Base-by-base conservation (phyloP, 2,329 filamentous ascomycete genomes). In the Pestalotiopsis sp. region DNA sequence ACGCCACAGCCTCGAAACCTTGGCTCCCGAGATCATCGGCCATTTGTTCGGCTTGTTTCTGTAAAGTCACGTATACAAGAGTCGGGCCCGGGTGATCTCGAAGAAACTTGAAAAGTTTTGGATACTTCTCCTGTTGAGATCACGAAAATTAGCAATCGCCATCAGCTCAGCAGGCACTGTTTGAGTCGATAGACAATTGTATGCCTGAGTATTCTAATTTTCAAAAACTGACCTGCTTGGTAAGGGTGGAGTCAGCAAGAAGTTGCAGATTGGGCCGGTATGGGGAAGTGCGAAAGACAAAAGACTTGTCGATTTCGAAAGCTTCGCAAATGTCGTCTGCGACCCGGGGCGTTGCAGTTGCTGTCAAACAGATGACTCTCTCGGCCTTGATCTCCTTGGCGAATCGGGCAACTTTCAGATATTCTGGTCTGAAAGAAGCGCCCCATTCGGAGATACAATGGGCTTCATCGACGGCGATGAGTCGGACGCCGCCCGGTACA, bases 61-160 rank as follows among this genome's bases (percentile, higher is more conserved):
- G 88, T 0, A 86, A 75, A 0, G 88, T 90, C 1, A 90, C 87
- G 67, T 91, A 91, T 13, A 91, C 81, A 25, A 91, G 86, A 0
- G 87, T 87, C 2, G 88, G 81, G 0, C 89, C 89, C 1, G 82
- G 79, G 67, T 90, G 81, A 0, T 80, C 71, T 39, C 77, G 78
- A 9, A 91, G 77, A 69, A 90, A 90, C 0, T 76, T 69, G 41
- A 82, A 80, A 12, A 88, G 74, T 58, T 80, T 78, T 2, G 82
- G 78, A 57, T 82, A 82, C 64, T 86, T 85, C 2, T 86, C 83
- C 7, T 82, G 17, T n/a, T 7, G 9, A 52, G 20, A 20, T 52
- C n/a, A n/a, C 45, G 4, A 52, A 52, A 3, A 9, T 52, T 23
- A 52, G 45, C 45, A 20, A 36, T 9, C 31, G 31, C 31, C 31